Conservation (phyloP, 805 yeast genomes). For the Metschnikowia picachoensis region DNA sequence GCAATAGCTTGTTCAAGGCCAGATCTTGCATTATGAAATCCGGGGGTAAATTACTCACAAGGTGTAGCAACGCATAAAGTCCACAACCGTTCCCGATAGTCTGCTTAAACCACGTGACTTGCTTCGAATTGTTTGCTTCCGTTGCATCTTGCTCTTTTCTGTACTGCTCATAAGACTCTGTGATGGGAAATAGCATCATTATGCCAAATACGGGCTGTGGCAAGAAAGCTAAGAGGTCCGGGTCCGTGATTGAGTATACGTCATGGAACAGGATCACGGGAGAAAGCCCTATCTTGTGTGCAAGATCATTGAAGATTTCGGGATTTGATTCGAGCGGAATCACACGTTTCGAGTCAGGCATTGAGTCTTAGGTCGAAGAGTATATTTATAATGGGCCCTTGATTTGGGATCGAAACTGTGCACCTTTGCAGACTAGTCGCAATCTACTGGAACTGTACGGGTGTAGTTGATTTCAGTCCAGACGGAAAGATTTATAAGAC, state of each 20-base stretch:
- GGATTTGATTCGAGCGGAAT: constrained; percentile 93
- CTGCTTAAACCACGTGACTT: constrained; percentile 77
- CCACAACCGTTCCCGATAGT: constrained; percentile 91
- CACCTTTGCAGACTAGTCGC: too few relatives aligned
- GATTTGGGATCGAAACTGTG: too few relatives aligned
- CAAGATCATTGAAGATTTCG: constrained; percentile 67
- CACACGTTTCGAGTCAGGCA: constrained; percentile 35
- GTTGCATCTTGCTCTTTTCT: constrained; percentile 39
- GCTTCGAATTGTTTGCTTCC: constrained; percentile 26
- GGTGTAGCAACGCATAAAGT: constrained; percentile 77
- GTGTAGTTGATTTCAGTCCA: neutral
- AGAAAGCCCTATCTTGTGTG: constrained; percentile 63
- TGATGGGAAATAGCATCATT: constrained; percentile 79
- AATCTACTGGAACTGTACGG: neutral
- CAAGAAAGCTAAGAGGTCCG: constrained; percentile 71
- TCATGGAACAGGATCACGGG: constrained; percentile 65
- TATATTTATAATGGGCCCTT: neutral
- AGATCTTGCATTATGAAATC: constrained; percentile 42
- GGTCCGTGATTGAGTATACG: constrained; percentile 79
- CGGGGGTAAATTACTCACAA: constrained; percentile 42
- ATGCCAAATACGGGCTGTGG: constrained; percentile 80
- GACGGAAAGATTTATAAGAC: too few relatives aligned
- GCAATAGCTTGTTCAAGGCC: constrained; percentile 25
- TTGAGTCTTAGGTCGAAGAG: neutral
- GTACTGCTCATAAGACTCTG: constrained; percentile 54